Percentiles rank a stretch among this genome's conserved stretches.
Conservation (phyloP, 208 protist genomes). For the Leishmania braziliensis region DNA sequence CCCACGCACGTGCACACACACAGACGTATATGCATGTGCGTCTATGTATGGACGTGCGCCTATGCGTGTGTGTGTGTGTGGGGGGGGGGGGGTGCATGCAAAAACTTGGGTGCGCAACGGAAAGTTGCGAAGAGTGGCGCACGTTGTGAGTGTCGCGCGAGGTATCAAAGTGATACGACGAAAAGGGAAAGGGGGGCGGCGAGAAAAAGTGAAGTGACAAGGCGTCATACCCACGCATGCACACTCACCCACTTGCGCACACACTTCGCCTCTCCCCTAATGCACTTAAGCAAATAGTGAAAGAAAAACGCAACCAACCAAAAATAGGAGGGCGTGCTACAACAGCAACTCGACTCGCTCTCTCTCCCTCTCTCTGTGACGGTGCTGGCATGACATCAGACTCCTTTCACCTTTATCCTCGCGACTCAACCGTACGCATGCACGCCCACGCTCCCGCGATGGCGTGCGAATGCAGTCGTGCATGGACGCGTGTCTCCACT, state of each 20-base stretch:
- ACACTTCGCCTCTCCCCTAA: background rate
- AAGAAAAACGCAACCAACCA: background rate
- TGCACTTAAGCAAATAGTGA: background rate
- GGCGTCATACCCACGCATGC: background rate
- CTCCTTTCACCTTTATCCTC: no score
- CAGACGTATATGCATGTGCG: no score
- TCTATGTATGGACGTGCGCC: background rate
- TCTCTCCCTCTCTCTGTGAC: background rate
- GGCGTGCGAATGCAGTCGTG: background rate
- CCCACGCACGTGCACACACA: background rate
- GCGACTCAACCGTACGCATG: no score
- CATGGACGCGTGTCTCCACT: background rate
- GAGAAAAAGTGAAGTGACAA: background rate
- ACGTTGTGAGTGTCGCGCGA: background rate
- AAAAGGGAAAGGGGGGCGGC: background rate
- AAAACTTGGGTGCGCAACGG: background rate
- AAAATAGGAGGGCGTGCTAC: background rate
- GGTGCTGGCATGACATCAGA: background rate
- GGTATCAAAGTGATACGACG: background rate
- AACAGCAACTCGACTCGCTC: background rate
- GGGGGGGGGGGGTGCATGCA: background rate
- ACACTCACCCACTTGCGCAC: background rate
- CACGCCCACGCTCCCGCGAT: background rate
- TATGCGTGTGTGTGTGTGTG: background rate
- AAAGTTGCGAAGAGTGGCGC: background rate